These are phyloP conservation scores for Rosa persica DNA, from an alignment of 306 rosid species.

Conservation along the genomic window DNA sequence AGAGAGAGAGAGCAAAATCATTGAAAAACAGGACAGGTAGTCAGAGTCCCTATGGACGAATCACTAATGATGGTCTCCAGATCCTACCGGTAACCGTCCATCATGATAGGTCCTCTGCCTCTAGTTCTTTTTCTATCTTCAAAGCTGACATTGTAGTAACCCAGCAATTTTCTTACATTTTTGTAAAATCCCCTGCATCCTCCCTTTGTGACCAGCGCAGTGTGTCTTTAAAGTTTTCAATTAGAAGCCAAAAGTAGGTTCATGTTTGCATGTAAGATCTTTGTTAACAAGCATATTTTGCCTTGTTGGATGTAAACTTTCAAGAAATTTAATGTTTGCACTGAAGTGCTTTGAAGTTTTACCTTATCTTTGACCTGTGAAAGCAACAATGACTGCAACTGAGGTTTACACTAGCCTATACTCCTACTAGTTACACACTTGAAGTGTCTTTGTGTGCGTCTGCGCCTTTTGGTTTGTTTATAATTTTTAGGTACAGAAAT, in stretches of 20 bases:
- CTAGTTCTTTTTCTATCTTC: neutral
- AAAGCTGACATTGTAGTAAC: neutral
- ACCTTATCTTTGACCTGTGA: neutral
- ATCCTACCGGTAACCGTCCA: neutral
- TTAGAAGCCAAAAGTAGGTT: slow-evolving; percentile 9
- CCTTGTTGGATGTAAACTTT: neutral
- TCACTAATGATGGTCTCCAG: neutral
- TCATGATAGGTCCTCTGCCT: neutral
- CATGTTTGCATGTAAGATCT: neutral
- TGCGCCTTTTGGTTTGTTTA: neutral
- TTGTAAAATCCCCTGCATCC: neutral
- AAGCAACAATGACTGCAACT: neutral
- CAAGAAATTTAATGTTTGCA: neutral
- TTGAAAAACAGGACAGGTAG: neutral
- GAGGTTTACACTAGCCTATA: slow-evolving; percentile 2
- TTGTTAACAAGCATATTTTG: neutral
- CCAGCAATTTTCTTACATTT: neutral
- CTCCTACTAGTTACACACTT: neutral
- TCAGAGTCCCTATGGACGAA: slow-evolving; percentile 1
- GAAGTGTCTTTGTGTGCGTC: neutral
- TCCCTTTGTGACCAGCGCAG: neutral
- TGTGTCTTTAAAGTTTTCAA: neutral
- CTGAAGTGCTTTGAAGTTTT: neutral
- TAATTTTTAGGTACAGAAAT: neutral
- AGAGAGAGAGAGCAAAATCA: slow-evolving; percentile 9